phyloP scores from a whole-genome alignment of 306 rosid genomes.

The Cyamopsis tetragonoloba region DNA sequence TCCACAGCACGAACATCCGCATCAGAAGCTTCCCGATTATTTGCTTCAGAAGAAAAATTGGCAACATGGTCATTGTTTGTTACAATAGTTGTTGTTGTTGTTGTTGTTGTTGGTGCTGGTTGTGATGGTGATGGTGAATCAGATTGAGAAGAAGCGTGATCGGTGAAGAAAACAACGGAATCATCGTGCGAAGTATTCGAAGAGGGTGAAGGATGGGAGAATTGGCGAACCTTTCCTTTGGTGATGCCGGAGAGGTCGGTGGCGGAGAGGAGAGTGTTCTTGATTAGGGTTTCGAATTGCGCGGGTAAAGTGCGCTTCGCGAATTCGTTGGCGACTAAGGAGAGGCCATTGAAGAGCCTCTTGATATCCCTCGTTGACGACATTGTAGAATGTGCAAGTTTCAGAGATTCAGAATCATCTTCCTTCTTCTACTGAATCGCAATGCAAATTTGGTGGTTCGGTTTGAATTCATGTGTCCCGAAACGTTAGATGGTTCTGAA shows the following conservation, averaged over 20 bases:
- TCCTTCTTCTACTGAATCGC: neutral
- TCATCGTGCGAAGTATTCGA: neutral
- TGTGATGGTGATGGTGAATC: neutral
- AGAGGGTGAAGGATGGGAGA: conserved; percentile 29
- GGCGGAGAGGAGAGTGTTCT: conserved; percentile 53
- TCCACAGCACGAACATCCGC: neutral
- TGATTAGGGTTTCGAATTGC: conserved; percentile 50
- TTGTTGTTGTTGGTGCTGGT: neutral
- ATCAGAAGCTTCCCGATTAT: conserved; percentile 10
- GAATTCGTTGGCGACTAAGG: conserved; percentile 66
- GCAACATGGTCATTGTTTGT: conserved; percentile 5
- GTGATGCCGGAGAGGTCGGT: conserved; percentile 81
- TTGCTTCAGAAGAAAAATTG: conserved; percentile 14
- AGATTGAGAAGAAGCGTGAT: conserved; percentile 18
- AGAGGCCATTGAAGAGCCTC: conserved; percentile 60
- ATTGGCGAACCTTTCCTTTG: conserved; percentile 51
- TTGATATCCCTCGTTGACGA: conserved; percentile 33
- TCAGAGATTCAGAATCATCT: neutral
- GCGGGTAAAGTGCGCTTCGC: conserved; percentile 44
- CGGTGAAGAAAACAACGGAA: conserved; percentile 52
- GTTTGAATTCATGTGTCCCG: conserved; percentile 11
- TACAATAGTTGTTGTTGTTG: neutral
- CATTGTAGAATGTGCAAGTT: neutral
- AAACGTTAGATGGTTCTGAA: neutral
- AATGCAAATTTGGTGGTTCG: neutral